A percentile compares a stretch with the other conserved stretches of the same genome.
These are phyloP conservation scores for Blastobotrys americana DNA, from an alignment of 805 yeast genomes.

Conservation along the genomic window DNA sequence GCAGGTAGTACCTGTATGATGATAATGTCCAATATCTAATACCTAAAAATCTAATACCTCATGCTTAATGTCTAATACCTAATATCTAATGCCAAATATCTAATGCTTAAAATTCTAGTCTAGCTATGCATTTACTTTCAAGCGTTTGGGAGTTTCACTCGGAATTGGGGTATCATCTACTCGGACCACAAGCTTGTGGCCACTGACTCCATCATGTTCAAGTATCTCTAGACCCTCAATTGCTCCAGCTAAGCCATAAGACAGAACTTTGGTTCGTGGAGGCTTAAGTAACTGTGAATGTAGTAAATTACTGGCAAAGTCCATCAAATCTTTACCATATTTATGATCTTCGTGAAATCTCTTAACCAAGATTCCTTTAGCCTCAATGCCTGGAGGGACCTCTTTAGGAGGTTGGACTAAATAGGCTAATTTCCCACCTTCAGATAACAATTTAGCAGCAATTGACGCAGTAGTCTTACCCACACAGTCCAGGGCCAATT, in stretches of 20 bases:
- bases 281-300: background rate
- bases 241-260: background rate
- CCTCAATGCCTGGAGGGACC: background rate
- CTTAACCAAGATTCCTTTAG: background rate
- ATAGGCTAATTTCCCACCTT: background rate
- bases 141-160: too few species aligned
- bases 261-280: background rate
- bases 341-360: conserved; percentile 1
- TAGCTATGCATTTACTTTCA: too few species aligned
- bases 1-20: too few species aligned
- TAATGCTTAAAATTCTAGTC: too few species aligned
- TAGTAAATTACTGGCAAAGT: background rate
- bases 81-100: too few species aligned
- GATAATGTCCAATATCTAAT: too few species aligned
- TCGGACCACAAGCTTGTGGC: conserved; percentile 2
- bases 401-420: background rate
- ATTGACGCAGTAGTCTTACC: background rate
- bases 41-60: too few species aligned
- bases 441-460: background rate
- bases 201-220: background rate
- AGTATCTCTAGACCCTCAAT: background rate
- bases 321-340: background rate
- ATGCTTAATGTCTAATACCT: too few species aligned
- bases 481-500: conserved; percentile 5
- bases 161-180: background rate